A percentile compares a stretch with the other conserved stretches of the same genome.
Evolutionary conservation across 1,284 basidiomycete genomes (phyloP).

Genomic region (Schizophyllum amplum): DNA sequence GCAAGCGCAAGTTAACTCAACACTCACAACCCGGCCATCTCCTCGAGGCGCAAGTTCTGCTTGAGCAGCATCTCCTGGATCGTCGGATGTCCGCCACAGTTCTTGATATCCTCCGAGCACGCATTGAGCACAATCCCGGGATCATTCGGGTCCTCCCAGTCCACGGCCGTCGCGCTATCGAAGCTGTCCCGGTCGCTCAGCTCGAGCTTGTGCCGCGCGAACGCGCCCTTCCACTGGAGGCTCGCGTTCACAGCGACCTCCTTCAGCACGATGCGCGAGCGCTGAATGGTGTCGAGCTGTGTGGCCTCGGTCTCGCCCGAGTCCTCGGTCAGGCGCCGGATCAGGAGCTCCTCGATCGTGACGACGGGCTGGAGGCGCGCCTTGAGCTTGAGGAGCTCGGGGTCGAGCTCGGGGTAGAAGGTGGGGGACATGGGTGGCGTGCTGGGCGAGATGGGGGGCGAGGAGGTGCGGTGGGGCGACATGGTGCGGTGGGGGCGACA

Average conservation of each 20-base stretch:
- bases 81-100: constrained; percentile 42
- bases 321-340: constrained; percentile 36
- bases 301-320: constrained; percentile 19
- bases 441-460: constrained; percentile 11
- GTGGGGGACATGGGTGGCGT: constrained; percentile 12
- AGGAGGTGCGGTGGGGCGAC: constrained; percentile 2
- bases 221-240: constrained; percentile 29
- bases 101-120: constrained; percentile 41
- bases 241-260: constrained; percentile 36
- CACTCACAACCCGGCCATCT: constrained; percentile 58
- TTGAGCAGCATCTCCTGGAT: constrained; percentile 37
- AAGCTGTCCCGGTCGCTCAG: constrained; percentile 21
- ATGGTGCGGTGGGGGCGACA: constrained; percentile 15
- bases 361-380: constrained; percentile 50
- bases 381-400: constrained; percentile 46
- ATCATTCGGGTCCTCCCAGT: constrained; percentile 33
- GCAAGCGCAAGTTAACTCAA: background rate
- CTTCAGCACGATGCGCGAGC: constrained; percentile 19
- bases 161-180: constrained; percentile 27
- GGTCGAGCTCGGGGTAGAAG: constrained; percentile 25
- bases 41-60: constrained; percentile 44
- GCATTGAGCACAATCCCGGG: constrained; percentile 34
- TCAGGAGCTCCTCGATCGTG: constrained; percentile 50
- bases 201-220: constrained; percentile 14
- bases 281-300: constrained; percentile 14